Percentiles rank a stretch among this genome's conserved stretches.
phyloP scores from a whole-genome alignment of 257 asterid genomes.

The Prunella vulgaris region DNA sequence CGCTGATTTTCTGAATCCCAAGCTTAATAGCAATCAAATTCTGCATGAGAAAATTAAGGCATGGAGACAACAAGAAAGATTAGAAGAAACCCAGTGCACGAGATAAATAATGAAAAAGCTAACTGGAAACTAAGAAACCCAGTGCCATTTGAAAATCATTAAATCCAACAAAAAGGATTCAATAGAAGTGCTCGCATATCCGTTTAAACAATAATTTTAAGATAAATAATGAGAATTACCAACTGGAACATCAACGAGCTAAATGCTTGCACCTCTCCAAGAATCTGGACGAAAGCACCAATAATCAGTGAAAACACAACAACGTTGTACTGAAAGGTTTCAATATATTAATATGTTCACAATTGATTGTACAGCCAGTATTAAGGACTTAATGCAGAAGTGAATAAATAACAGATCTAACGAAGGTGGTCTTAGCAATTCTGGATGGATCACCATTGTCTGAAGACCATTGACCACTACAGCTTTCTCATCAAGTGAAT shows the following conservation, averaged over 20 bases:
- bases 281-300: slow-evolving; percentile 44
- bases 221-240: slow-evolving; percentile 42
- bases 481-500: slow-evolving; percentile 70
- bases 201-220: neutral
- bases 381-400: neutral
- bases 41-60: slow-evolving; percentile 39
- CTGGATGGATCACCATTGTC: slow-evolving; percentile 51
- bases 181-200: no score
- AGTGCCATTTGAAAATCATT: neutral
- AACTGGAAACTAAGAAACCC: no score
- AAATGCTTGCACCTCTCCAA: slow-evolving; percentile 74
- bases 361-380: neutral
- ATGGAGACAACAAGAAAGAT: neutral
- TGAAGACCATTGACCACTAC: slow-evolving; percentile 94
- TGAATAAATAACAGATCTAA: slow-evolving; percentile 9
- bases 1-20: slow-evolving; percentile 89
- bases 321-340: neutral
- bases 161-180: neutral
- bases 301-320: slow-evolving; percentile 18
- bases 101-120: no score
- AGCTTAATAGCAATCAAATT: slow-evolving; percentile 77
- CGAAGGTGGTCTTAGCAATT: neutral
- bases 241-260: slow-evolving; percentile 72
- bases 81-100: slow-evolving; percentile 5
- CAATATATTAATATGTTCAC: slow-evolving; percentile 1